Evolutionary conservation across 495 filamentous ascomycete genomes (phyloP).

Genomic region (Neurospora africana): DNA sequence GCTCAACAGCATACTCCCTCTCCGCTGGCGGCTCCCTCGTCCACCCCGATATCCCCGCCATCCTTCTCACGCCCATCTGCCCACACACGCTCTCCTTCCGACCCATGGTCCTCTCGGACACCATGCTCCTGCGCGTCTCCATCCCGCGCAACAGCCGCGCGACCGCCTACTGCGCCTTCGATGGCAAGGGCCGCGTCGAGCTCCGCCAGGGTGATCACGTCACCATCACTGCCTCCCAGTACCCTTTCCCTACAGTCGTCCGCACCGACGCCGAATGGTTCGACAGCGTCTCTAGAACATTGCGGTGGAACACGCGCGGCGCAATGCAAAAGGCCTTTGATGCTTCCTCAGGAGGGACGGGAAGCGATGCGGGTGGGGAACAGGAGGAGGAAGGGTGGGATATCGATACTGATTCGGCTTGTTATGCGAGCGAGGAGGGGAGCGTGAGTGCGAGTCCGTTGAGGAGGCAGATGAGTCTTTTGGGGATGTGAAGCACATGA

Average conservation of each 20-base stretch:
- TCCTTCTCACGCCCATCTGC: slow-evolving; percentile 94
- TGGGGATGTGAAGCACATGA: slow-evolving; percentile 28
- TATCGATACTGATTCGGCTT: slow-evolving; percentile 71
- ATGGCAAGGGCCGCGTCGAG: slow-evolving; percentile 91
- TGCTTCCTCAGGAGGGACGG: slow-evolving; percentile 19
- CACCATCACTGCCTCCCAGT: slow-evolving; percentile 85
- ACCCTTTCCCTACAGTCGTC: slow-evolving; percentile 90
- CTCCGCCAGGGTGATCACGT: slow-evolving; percentile 86
- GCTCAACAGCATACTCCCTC: slow-evolving; percentile 90
- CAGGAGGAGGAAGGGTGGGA: slow-evolving; percentile 58
- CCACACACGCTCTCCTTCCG: slow-evolving; percentile 94
- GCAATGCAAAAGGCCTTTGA: slow-evolving; percentile 78
- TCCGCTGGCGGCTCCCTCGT: slow-evolving; percentile 93
- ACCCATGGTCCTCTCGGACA: slow-evolving; percentile 97
- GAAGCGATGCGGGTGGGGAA: slow-evolving; percentile 24
- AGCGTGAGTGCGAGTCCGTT: slow-evolving; percentile 54
- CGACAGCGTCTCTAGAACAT: slow-evolving; percentile 76
- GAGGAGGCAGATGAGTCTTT: slow-evolving; percentile 56
- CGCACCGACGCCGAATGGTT: slow-evolving; percentile 82
- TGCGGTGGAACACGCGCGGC: slow-evolving; percentile 86
- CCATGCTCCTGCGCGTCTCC: slow-evolving; percentile 75
- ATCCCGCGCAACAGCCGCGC: slow-evolving; percentile 77
- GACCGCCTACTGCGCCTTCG: slow-evolving; percentile 90
- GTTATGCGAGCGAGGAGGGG: slow-evolving; percentile 52
- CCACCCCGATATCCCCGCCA: slow-evolving; percentile 93